These are phyloP conservation scores for Nothomitra cinnamomea DNA, from an alignment of 2,329 filamentous ascomycete species.

Conservation along the genomic window DNA sequence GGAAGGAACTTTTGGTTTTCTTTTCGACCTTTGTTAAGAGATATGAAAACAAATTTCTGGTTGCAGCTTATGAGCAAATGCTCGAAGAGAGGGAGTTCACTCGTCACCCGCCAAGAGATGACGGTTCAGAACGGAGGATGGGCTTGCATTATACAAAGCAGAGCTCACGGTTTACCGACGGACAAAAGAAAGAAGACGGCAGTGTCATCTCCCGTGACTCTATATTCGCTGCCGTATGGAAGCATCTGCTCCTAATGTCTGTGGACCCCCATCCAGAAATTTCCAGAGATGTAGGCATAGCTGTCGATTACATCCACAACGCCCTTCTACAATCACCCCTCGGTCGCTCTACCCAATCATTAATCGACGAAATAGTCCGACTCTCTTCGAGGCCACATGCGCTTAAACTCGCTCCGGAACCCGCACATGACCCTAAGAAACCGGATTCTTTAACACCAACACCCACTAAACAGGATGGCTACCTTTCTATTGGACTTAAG, in stretches of 20 bases:
- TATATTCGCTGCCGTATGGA: conserved; percentile 87
- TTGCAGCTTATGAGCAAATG: conserved; percentile 81
- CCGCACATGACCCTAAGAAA: conserved; percentile 10
- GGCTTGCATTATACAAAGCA: conserved; percentile 43
- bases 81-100: conserved; percentile 64
- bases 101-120: conserved; percentile 35
- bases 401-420: conserved; percentile 2
- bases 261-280: conserved; percentile 93
- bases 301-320: conserved; percentile 73
- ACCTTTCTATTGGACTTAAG: conserved; percentile 41
- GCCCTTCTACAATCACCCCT: conserved; percentile 62
- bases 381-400: conserved; percentile 28
- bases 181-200: conserved; percentile 21
- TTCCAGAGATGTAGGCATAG: conserved; percentile 64
- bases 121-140: conserved; percentile 42
- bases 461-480: conserved; percentile 38
- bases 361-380: conserved; percentile 54
- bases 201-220: conserved; percentile 65
- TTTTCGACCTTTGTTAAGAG: conserved; percentile 80
- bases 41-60: conserved; percentile 82
- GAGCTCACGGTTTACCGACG: conserved; percentile 38
- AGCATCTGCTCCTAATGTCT: conserved; percentile 75
- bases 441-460: conserved; percentile 32
- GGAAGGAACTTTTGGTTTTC: conserved; percentile 85
- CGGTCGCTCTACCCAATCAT: conserved; percentile 47